Base-by-base conservation (phyloP, 345 rosid species). In the Eucalyptus erythrocorys region DNA sequence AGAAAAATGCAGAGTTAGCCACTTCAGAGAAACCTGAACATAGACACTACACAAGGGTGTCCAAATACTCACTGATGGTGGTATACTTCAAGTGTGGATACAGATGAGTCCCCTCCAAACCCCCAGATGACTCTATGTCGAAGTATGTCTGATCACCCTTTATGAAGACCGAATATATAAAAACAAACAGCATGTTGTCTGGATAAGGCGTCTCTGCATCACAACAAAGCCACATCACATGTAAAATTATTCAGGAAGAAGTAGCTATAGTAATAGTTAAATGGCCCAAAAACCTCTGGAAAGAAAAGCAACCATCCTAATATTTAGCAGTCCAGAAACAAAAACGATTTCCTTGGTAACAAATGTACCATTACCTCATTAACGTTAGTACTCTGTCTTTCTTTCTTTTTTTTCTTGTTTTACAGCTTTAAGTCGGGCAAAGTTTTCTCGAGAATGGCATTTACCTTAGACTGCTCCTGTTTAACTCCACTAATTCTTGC, bases 181-280 rank as follows among this genome's bases (percentile, higher is more conserved):
- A 95, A n/a, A 93, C 32, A 91, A 91, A 88, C 76, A 51, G 90
- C 93, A 91, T 92, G 89, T 91, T 92, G 87, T 90, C 92, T 10
- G 95, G 95, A 91, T 94, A 94, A 32, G 93, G 91, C 84, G 93
- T 89, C 89, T 93, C 96, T 95, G 96, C 95, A 94, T 85, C 88
- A 66, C 26, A 71, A 57, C 15, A 40, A 37, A 76, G 43, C 76
- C 86, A 11, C 84, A 30, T 87, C 16, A 86, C 15, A 86, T 64
- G 13, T 37, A 53, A 57, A 71, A 34, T 71, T 71, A 34, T 71
- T 22, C 10, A 34, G 32, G 76, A 64, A 3, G 47, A 76, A 64
- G 34, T 66, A 42, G 40, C 9, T 49, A 51, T 66, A 88, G 48
- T 61, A 11, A 76, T 40, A 76, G 84, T 76, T 21, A 22, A 76